Conservation (phyloP, 108 stramenopile species). For the Parmales sp. region DNA sequence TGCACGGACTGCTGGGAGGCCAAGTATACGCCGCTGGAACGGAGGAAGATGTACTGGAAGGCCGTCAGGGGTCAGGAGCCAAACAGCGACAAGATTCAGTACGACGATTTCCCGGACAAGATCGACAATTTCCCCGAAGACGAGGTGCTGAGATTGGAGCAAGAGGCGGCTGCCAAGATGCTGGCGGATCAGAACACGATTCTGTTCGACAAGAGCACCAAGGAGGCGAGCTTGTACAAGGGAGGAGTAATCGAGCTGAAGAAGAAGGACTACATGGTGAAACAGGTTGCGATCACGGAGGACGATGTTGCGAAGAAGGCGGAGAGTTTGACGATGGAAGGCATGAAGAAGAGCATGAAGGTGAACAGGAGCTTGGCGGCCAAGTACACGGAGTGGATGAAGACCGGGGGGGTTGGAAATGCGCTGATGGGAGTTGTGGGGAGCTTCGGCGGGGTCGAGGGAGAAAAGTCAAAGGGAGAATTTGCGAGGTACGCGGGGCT, state of each 20-base stretch:
- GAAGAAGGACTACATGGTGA: slow-evolving; percentile 4
- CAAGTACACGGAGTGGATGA: slow-evolving; percentile 13
- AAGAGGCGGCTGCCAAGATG: neutral
- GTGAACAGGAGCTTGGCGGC: neutral
- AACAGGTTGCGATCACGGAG: neutral
- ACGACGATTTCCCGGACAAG: slow-evolving; percentile 1
- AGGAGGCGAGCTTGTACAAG: neutral
- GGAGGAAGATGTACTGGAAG: slow-evolving; percentile 5
- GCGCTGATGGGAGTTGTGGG: neutral
- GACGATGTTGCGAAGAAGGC: slow-evolving; percentile 1
- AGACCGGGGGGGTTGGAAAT: neutral
- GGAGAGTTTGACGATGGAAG: slow-evolving; percentile 3
- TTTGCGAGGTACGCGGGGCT: no score
- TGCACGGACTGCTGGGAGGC: slow-evolving; percentile 8
- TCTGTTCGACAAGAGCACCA: neutral
- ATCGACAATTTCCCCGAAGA: slow-evolving; percentile 4
- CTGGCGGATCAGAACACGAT: neutral
- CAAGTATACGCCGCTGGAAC: neutral
- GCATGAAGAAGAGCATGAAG: slow-evolving; percentile 10
- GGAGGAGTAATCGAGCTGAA: neutral
- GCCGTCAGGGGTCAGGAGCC: neutral
- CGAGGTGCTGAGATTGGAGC: neutral
- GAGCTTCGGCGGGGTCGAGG: neutral
- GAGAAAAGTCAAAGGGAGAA: neutral
- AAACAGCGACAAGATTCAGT: slow-evolving; percentile 8